These are phyloP conservation scores for Coix lacrymajobi DNA, from an alignment of 176 grass and related monocot genomes.

Conservation along the genomic window DNA sequence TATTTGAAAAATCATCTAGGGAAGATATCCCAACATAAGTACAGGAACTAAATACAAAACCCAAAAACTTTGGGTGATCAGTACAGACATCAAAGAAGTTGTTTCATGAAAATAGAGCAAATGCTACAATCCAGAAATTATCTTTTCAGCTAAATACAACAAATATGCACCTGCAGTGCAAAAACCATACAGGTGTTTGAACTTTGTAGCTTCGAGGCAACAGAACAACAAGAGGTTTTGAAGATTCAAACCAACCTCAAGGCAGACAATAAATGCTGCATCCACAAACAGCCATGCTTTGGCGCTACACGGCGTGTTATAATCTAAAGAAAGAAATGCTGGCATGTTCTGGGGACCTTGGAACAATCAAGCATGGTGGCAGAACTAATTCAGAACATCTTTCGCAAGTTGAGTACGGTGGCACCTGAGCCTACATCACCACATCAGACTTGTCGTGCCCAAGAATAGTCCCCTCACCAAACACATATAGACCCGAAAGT, in stretches of 20 bases:
- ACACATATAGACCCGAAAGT: background rate
- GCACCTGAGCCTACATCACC: background rate
- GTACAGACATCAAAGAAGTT: background rate
- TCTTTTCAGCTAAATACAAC: background rate
- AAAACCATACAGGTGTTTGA: background rate
- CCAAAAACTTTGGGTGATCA: background rate
- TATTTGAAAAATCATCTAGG: conserved; percentile 7
- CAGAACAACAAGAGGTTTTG: background rate
- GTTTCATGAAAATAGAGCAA: background rate
- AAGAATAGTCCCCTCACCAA: background rate
- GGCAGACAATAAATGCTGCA: background rate
- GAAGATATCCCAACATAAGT: background rate
- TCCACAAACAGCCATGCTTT: background rate
- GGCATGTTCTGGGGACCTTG: background rate
- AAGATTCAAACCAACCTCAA: background rate
- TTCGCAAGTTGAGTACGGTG: too few species aligned
- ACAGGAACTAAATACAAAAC: background rate
- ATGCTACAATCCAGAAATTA: too few species aligned
- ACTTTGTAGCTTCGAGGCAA: background rate
- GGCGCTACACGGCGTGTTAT: too few species aligned
- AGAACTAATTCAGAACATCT: background rate
- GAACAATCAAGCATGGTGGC: background rate
- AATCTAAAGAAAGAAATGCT: background rate
- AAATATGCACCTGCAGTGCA: background rate
- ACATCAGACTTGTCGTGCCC: background rate